A percentile compares a stretch with the other conserved stretches of the same genome.
These are phyloP conservation scores for Olyra latifolia DNA, from an alignment of 176 grass and related monocot species.

Conservation along the genomic window DNA sequence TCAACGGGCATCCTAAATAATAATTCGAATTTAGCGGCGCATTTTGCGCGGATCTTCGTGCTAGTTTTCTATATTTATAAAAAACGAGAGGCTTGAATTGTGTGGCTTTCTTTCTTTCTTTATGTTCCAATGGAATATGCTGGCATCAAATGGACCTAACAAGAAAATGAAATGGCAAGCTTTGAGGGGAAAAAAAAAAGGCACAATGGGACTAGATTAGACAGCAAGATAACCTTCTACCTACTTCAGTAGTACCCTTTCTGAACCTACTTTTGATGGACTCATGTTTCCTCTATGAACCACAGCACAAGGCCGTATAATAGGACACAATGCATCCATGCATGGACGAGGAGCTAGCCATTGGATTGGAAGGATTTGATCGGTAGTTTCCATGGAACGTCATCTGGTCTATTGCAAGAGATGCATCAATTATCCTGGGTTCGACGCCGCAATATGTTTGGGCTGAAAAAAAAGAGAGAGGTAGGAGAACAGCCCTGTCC, in stretches of 20 bases:
- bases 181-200: neutral
- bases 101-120: neutral
- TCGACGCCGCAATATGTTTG: too few species aligned
- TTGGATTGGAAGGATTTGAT: neutral
- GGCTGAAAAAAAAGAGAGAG: too few species aligned
- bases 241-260: neutral
- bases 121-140: neutral
- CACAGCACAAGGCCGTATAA: neutral
- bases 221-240: conserved; percentile 19
- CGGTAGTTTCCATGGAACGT: neutral
- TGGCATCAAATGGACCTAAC: conserved; percentile 31
- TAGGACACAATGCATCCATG: neutral
- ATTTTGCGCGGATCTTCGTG: too few species aligned
- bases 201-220: conserved; percentile 5
- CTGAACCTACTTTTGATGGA: conserved; percentile 27
- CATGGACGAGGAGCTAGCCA: neutral
- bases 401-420: neutral
- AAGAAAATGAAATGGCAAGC: conserved; percentile 23
- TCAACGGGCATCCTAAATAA: too few species aligned
- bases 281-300: conserved; percentile 1
- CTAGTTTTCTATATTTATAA: neutral
- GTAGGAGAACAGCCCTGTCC: too few species aligned
- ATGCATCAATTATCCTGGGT: neutral
- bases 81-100: neutral
- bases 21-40: too few species aligned